Conservation (phyloP, 495 filamentous ascomycete species). For the Penicillium chermesinum region DNA sequence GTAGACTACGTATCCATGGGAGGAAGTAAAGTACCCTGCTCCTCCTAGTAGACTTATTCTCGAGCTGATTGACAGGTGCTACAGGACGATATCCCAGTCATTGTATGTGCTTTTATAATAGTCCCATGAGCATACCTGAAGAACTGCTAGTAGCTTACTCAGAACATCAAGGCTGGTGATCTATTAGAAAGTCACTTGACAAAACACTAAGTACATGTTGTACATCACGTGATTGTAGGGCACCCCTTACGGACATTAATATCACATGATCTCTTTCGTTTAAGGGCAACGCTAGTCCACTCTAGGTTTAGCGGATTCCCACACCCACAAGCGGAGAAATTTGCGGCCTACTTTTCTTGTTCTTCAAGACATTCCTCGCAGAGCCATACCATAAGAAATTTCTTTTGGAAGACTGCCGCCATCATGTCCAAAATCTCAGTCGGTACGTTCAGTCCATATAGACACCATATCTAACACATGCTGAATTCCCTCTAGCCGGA, state of each 20-base stretch:
- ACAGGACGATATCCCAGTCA: too few species aligned
- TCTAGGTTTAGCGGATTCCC: conserved; percentile 24
- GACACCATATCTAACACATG: conserved; percentile 1
- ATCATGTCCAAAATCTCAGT: conserved; percentile 86
- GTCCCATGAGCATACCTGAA: too few species aligned
- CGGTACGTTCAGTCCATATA: conserved; percentile 50
- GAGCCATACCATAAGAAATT: conserved; percentile 70
- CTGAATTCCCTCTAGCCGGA: conserved; percentile 62
- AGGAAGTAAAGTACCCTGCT: too few species aligned
- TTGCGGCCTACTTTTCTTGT: conserved; percentile 25
- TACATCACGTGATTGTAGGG: background rate
- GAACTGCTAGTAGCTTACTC: too few species aligned
- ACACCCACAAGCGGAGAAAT: conserved; percentile 48
- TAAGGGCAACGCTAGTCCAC: conserved; percentile 37
- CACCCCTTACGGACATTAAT: too few species aligned
- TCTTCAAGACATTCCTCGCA: conserved; percentile 41
- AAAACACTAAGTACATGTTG: too few species aligned
- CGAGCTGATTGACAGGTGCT: too few species aligned
- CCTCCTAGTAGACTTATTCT: too few species aligned
- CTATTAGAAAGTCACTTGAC: too few species aligned
- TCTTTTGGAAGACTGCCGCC: conserved; percentile 57
- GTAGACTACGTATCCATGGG: too few species aligned
- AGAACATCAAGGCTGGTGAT: too few species aligned
- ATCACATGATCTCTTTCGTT: conserved; percentile 7
- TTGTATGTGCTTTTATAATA: too few species aligned